A percentile compares a stretch with the other conserved stretches of the same genome.
These are phyloP conservation scores for Aspergillus bridgeri DNA, from an alignment of 495 filamentous ascomycete species.

Conservation along the genomic window DNA sequence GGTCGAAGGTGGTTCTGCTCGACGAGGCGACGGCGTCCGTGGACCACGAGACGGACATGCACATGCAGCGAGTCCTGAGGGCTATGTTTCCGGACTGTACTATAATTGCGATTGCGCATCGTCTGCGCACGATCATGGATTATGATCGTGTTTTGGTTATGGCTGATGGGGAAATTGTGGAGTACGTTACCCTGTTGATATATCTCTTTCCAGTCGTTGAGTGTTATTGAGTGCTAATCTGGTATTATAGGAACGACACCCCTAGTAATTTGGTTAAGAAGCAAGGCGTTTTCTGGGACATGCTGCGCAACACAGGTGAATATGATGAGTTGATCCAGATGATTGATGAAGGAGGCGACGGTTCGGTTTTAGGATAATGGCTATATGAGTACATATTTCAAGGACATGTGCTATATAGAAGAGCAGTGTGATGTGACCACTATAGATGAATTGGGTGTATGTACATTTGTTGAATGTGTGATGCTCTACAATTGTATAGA, in stretches of 20 bases:
- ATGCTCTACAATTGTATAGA: too few species aligned
- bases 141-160: constrained; percentile 40
- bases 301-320: constrained; percentile 50
- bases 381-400: neutral
- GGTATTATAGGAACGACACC: constrained; percentile 34
- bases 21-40: constrained; percentile 59
- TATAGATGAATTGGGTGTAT: neutral
- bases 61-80: constrained; percentile 48
- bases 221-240: neutral
- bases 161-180: constrained; percentile 27
- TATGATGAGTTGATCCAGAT: constrained; percentile 39
- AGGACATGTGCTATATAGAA: neutral
- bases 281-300: constrained; percentile 46
- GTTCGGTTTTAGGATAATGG: neutral
- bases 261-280: constrained; percentile 39
- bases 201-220: neutral
- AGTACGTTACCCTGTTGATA: constrained; percentile 24
- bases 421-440: neutral
- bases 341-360: constrained; percentile 1
- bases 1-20: constrained; percentile 56
- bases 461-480: too few species aligned
- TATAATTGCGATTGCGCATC: constrained; percentile 40
- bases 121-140: constrained; percentile 37
- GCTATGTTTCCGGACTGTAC: constrained; percentile 33
- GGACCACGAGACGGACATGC: constrained; percentile 52